Evolutionary conservation across 2,329 filamentous ascomycete species (phyloP).

Genomic region (Colletotrichum sp.): DNA sequence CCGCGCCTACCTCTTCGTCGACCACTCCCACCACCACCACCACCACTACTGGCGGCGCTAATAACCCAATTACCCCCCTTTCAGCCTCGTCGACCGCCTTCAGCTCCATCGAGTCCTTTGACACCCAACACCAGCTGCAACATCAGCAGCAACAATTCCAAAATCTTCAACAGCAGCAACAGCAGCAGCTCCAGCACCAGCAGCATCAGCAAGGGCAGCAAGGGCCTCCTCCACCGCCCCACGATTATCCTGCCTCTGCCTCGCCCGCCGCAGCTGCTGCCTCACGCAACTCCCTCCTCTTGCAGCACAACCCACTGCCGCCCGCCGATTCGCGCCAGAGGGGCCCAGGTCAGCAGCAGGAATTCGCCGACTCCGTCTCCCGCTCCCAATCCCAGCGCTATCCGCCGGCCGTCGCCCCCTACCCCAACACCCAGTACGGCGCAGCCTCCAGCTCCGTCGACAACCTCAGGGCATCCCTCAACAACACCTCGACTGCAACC

Average conservation of each 20-base stretch:
- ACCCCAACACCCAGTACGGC: slow-evolving; percentile 38
- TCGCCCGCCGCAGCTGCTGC: slow-evolving; percentile 31
- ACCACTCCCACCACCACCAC: slow-evolving; percentile 22
- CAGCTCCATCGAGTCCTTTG: slow-evolving; percentile 55
- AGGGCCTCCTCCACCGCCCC: slow-evolving; percentile 27
- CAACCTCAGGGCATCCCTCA: slow-evolving; percentile 39
- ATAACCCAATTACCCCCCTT: slow-evolving; percentile 37
- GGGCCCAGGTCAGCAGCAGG: slow-evolving; percentile 34
- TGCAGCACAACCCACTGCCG: slow-evolving; percentile 20
- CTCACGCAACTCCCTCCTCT: slow-evolving; percentile 33
- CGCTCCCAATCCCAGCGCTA: slow-evolving; percentile 60
- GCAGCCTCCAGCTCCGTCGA: slow-evolving; percentile 46
- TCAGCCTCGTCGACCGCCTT: slow-evolving; percentile 53
- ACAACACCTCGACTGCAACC: slow-evolving; percentile 13
- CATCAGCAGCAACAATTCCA: slow-evolving; percentile 30
- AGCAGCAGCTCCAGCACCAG: slow-evolving; percentile 33
- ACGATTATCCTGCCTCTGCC: slow-evolving; percentile 34
- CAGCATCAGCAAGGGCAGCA: slow-evolving; percentile 34
- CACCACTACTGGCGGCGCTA: slow-evolving; percentile 29
- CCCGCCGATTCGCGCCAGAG: slow-evolving; percentile 39
- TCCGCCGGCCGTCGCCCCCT: slow-evolving; percentile 33
- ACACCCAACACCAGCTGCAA: slow-evolving; percentile 28
- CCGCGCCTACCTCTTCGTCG: slow-evolving; percentile 17
- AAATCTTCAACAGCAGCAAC: slow-evolving; percentile 34
- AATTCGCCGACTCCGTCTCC: slow-evolving; percentile 53